Evolutionary conservation across 371 early-diverging fungal species (phyloP).

Genomic region (Basidiobolus meristosporus): DNA sequence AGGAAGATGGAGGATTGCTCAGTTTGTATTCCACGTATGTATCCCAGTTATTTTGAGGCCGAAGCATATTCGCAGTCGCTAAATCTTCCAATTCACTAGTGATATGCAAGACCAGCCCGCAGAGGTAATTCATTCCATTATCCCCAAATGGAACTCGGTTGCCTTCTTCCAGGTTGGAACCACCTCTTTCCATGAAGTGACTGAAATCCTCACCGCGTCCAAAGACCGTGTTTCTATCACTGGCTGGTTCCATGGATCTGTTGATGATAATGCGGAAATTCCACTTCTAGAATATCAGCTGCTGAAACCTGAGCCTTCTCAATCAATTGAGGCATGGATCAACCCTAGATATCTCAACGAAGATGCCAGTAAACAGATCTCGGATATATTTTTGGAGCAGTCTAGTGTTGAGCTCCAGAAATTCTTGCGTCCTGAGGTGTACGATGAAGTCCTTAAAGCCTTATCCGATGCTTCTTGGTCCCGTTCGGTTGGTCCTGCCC

Average conservation of each 20-base stretch:
- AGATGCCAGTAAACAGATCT: constrained; percentile 9
- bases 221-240: constrained; percentile 32
- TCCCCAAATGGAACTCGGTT: constrained; percentile 30
- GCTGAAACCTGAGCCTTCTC: too few relatives aligned
- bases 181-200: constrained; percentile 39
- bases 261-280: constrained; percentile 9
- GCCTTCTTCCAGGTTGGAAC: constrained; percentile 38
- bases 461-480: constrained; percentile 6
- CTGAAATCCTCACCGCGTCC: constrained; percentile 19
- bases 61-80: neutral
- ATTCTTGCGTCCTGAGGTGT: constrained; percentile 19
- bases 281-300: neutral
- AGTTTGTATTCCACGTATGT: constrained; percentile 28
- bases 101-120: constrained; percentile 16
- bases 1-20: constrained; percentile 32
- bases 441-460: constrained; percentile 7
- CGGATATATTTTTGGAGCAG: constrained; percentile 18
- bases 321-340: constrained; percentile 13
- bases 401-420: constrained; percentile 22
- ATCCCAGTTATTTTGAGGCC: neutral
- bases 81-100: constrained; percentile 2
- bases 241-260: constrained; percentile 44
- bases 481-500: constrained; percentile 14
- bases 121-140: constrained; percentile 13
- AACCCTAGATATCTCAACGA: constrained; percentile 17